Base-by-base conservation (phyloP, 1,139 yeast genomes). In the Candida dubliniensis region DNA sequence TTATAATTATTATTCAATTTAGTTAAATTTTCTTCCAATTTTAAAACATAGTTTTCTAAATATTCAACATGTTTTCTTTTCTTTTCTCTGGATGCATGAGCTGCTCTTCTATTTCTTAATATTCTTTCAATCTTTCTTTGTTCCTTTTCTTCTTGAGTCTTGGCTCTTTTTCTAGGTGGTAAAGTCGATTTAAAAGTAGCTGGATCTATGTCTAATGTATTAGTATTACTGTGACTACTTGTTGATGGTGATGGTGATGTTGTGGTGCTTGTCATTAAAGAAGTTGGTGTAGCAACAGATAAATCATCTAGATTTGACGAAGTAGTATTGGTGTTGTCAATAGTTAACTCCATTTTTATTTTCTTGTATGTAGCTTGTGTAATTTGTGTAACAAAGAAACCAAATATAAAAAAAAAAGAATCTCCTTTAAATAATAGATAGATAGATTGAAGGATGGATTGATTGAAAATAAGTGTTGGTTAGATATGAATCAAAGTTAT, bases 41-140 rank as follows among this genome's bases (percentile, higher is more conserved):
- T 69, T 35, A 69, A 60, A 34, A 81, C 84, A 53, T 81, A 81
- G 29, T 74, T 65, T 69, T 93, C 98, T 55, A 93, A 76, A 53
- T 82, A 83, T 64, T 90, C 96, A 49, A 93, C 86, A 63, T 91
- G 96, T 61, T 84, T 82, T 61, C 98, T 81, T 79, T 93, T 93
- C 81, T 91, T 91, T 63, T 93, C 99, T 53, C 99, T 81, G 29
- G 96, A 87, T 40, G 96, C 96, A 63, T 93, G 98, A 38, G 99
- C 99, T 23, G 99, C 98, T 61, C 93, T 86, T 59, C 99, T 81
- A 66, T 93, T 93, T 61, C 99, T 80, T 61, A 93, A 75, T 45
- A 93, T 90, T 47, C 99, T 76, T 68, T 93, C 98, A 43, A 91
- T 82, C 44, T 96, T 79, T 51, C 99, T 84, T 67, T 91, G 97